Evolutionary conservation across 345 rosid species (phyloP).

Genomic region (Barbarea vulgaris): DNA sequence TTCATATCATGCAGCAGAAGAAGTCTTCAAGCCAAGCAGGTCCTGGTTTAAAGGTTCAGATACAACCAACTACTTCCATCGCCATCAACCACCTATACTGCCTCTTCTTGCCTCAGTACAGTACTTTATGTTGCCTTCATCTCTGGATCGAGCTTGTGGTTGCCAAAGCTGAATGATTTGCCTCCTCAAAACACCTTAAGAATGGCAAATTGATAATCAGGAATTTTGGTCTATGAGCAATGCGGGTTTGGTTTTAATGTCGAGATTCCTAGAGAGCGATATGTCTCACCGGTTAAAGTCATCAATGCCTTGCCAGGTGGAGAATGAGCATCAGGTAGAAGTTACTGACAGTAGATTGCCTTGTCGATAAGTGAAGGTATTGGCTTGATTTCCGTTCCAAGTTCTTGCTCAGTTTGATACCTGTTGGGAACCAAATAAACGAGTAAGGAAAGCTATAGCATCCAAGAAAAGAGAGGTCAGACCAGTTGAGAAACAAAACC

Average conservation of each 20-base stretch:
- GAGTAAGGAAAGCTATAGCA: neutral
- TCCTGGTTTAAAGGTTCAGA: slow-evolving; percentile 3
- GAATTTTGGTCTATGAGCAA: slow-evolving; percentile 3
- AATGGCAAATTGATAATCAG: neutral
- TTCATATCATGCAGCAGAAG: slow-evolving; percentile 23
- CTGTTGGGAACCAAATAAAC: slow-evolving; percentile 44
- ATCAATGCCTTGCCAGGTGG: slow-evolving; percentile 17
- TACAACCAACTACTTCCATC: slow-evolving; percentile 5
- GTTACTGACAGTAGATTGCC: slow-evolving; percentile 89
- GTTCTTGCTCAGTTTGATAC: slow-evolving; percentile 99
- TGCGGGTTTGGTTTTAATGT: neutral
- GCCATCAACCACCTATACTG: slow-evolving; percentile 12
- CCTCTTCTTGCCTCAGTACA: slow-evolving; percentile 21
- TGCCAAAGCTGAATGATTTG: slow-evolving; percentile 42
- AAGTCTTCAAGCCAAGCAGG: slow-evolving; percentile 17
- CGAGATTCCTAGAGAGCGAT: slow-evolving; percentile 8
- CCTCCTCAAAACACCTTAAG: slow-evolving; percentile 33
- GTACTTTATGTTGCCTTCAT: slow-evolving; percentile 34
- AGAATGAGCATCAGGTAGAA: slow-evolving; percentile 23
- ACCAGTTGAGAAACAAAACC: neutral
- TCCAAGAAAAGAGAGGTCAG: neutral
- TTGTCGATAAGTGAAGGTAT: slow-evolving; percentile 96
- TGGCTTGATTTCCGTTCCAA: slow-evolving; percentile 98
- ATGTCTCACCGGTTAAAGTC: slow-evolving; percentile 17
- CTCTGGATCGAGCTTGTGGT: slow-evolving; percentile 24